Base-by-base conservation (phyloP, 73 alveolate species). In the Paramecium primaurelia region DNA sequence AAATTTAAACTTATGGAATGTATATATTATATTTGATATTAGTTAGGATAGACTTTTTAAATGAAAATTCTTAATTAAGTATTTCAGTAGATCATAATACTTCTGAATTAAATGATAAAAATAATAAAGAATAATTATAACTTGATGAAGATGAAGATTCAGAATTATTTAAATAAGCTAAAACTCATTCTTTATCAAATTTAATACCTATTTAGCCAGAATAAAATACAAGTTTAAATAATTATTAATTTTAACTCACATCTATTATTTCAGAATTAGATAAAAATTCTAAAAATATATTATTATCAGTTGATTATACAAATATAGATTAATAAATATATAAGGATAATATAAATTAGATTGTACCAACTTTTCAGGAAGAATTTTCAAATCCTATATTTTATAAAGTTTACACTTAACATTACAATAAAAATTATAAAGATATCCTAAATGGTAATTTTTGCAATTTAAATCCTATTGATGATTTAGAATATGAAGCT, bases 281-380 rank as follows among this genome's bases (percentile, higher is more conserved):
- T 37, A 40, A 32, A 73, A 73, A 38, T n/a, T 14, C 87, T 0
- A 73, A 73, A 73, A 73, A 73, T 73, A 3, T 14, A 20, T 73
- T 73, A 73, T 73, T 73, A 73, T 73, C 87, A 73, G 87, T 73
- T 18, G 87, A 73, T 73, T 73, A 37, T 28, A 37, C 60, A 30
- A 20, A 4, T 6, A 73, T 7, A 16, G 87, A 73, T 36, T 22
- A 36, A 32, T 34, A 37, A 37, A 73, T 73, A 40, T 73, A 37
- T 22, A 37, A 37, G 0, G 87, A 73, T 38, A 73, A 40, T 73
- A 73, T 73, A 2, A 37, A 73, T 73, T 12, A 32, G 11, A 30
- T 37, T 73, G 87, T 73, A 73, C 58, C 60, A 2, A 73, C 59
- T 12, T 37, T 20, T 37, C 3, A 73, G 18, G 84, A 64, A 73